Conservation (phyloP, 495 filamentous ascomycete genomes). For the Pseudotulostoma volvatum region DNA sequence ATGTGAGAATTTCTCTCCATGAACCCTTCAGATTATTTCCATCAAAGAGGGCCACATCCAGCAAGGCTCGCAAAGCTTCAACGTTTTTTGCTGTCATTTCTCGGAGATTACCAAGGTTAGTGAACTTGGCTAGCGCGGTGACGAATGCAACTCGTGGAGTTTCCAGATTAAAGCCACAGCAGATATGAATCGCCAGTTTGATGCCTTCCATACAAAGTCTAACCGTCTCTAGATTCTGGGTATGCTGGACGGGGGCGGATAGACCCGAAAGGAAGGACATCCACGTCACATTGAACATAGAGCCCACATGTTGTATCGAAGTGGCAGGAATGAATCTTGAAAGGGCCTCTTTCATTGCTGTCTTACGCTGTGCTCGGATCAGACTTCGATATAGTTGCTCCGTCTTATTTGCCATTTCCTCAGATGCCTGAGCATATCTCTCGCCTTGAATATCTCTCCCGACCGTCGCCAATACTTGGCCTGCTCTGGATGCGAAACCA, state of each 20-base stretch:
- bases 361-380: slow-evolving; percentile 68
- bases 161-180: slow-evolving; percentile 82
- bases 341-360: slow-evolving; percentile 47
- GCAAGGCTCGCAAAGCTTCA: slow-evolving; percentile 74
- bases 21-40: slow-evolving; percentile 77
- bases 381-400: slow-evolving; percentile 84
- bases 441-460: slow-evolving; percentile 86
- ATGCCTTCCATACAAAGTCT: slow-evolving; percentile 87
- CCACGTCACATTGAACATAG: slow-evolving; percentile 99
- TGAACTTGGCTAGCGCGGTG: slow-evolving; percentile 79
- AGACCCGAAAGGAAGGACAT: slow-evolving; percentile 95
- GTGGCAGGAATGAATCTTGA: slow-evolving; percentile 79
- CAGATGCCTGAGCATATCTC: slow-evolving; percentile 82
- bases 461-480: slow-evolving; percentile 76
- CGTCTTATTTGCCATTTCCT: slow-evolving; percentile 81
- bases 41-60: slow-evolving; percentile 84
- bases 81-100: slow-evolving; percentile 96
- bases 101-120: slow-evolving; percentile 84
- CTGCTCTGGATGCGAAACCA: slow-evolving; percentile 65
- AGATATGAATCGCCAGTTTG: slow-evolving; percentile 79
- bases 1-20: slow-evolving; percentile 91
- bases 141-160: slow-evolving; percentile 90
- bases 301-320: slow-evolving; percentile 84
- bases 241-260: slow-evolving; percentile 80
- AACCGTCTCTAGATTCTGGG: slow-evolving; percentile 79